Evolutionary conservation across 2,329 filamentous ascomycete genomes (phyloP).

Genomic region (Neonectria faginata): DNA sequence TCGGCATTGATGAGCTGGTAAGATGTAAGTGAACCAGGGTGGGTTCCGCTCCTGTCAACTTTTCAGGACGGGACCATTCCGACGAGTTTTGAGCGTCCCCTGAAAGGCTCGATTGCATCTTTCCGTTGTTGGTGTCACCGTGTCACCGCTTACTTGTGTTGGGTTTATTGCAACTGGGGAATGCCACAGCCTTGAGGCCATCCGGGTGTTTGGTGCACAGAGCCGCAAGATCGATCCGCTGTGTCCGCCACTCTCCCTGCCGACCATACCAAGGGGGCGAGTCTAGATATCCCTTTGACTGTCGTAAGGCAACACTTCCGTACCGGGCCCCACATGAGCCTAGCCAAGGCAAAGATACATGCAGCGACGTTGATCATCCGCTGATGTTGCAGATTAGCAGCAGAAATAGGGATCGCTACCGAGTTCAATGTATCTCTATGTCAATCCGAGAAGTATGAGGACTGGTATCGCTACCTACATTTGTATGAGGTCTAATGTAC

Average conservation of each 20-base stretch:
- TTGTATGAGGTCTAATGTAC: too few species aligned
- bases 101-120: neutral
- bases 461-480: too few species aligned
- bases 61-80: neutral
- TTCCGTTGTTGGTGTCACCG: neutral
- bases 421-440: too few species aligned
- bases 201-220: neutral
- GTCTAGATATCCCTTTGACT: too few species aligned
- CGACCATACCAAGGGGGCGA: neutral
- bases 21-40: neutral
- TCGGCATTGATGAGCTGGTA: neutral
- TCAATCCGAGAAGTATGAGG: too few species aligned
- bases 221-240: constrained; percentile 1
- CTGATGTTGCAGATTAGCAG: too few species aligned
- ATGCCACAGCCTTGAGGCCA: neutral
- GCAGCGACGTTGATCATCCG: too few species aligned
- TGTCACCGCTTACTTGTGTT: neutral
- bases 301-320: too few species aligned
- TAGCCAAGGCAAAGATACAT: too few species aligned
- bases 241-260: neutral
- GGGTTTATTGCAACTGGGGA: neutral
- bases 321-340: too few species aligned
- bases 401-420: too few species aligned
- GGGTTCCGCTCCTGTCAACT: too few species aligned
- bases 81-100: neutral